phyloP scores from a whole-genome alignment of 2,329 filamentous ascomycete genomes.

The Blumeriella jaapii region DNA sequence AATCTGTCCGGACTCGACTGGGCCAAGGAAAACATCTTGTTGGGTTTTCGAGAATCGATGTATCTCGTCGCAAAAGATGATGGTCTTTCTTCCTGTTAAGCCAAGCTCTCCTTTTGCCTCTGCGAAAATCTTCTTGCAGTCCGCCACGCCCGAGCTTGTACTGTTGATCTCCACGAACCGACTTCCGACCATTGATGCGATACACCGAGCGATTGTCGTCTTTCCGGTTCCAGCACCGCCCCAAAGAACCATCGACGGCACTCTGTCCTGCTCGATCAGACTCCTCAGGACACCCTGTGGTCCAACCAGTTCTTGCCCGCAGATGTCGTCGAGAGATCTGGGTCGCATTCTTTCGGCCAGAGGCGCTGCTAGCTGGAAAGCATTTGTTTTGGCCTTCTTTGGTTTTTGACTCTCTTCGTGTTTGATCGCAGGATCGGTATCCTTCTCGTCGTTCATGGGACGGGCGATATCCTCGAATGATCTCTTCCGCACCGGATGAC shows the following conservation, averaged over 20 bases:
- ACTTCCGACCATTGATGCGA: conserved; percentile 69
- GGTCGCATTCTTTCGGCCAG: conserved; percentile 93
- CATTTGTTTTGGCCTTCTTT: conserved; percentile 57
- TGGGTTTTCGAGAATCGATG: conserved; percentile 59
- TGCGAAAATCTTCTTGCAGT: conserved; percentile 84
- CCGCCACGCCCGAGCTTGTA: conserved; percentile 74
- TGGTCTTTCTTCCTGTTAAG: conserved; percentile 80
- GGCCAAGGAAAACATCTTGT: conserved; percentile 88
- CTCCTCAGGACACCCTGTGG: conserved; percentile 71
- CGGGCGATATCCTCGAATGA: conserved; percentile 23
- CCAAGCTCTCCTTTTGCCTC: conserved; percentile 72
- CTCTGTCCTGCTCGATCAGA: conserved; percentile 72
- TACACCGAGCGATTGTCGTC: conserved; percentile 84
- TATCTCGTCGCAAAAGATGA: conserved; percentile 87
- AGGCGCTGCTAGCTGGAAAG: conserved; percentile 60
- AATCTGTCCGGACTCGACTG: conserved; percentile 82
- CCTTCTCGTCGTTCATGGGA: conserved; percentile 10
- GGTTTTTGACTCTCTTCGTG: conserved; percentile 17
- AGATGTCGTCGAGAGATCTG: conserved; percentile 70
- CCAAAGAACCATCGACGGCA: conserved; percentile 96
- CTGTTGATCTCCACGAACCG: conserved; percentile 95
- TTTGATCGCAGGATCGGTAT: not conserved
- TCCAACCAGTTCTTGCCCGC: conserved; percentile 84
- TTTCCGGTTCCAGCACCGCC: conserved; percentile 72
- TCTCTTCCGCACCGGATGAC: conserved; percentile 21